phyloP scores from a whole-genome alignment of 495 filamentous ascomycete species.

The Baudoinia panamericana region DNA sequence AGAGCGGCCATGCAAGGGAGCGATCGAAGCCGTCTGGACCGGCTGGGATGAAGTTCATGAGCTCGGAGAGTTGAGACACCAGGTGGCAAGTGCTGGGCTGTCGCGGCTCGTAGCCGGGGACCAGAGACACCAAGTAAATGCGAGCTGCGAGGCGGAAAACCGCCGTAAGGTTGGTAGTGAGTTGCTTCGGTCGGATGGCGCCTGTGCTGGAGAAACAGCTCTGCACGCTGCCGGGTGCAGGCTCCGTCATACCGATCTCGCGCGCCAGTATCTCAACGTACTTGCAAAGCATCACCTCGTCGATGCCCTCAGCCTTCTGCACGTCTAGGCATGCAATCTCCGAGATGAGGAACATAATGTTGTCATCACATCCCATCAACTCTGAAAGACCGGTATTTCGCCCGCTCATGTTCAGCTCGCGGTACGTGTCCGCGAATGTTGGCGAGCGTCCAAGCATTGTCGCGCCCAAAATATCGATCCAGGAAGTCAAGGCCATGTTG shows the following conservation, averaged over 20 bases:
- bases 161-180: slow-evolving; percentile 73
- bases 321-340: slow-evolving; percentile 93
- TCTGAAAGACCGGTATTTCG: slow-evolving; percentile 68
- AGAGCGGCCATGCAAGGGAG: slow-evolving; percentile 81
- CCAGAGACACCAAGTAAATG: slow-evolving; percentile 87
- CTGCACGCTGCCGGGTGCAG: slow-evolving; percentile 21
- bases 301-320: slow-evolving; percentile 67
- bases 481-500: slow-evolving; percentile 88
- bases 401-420: slow-evolving; percentile 68
- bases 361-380: slow-evolving; percentile 96
- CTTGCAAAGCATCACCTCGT: slow-evolving; percentile 68
- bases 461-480: slow-evolving; percentile 94
- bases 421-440: slow-evolving; percentile 80
- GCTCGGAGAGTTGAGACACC: slow-evolving; percentile 55
- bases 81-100: slow-evolving; percentile 59
- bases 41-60: slow-evolving; percentile 65
- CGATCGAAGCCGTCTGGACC: slow-evolving; percentile 77
- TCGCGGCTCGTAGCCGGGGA: slow-evolving; percentile 68
- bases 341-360: slow-evolving; percentile 94
- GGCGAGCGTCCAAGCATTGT: slow-evolving; percentile 83
- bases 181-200: slow-evolving; percentile 62
- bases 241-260: slow-evolving; percentile 72
- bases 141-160: slow-evolving; percentile 86
- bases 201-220: slow-evolving; percentile 42
- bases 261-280: slow-evolving; percentile 70